Evolutionary conservation across 352 stramenopile species (phyloP).

Genomic region (Globisporangium perplexum): DNA sequence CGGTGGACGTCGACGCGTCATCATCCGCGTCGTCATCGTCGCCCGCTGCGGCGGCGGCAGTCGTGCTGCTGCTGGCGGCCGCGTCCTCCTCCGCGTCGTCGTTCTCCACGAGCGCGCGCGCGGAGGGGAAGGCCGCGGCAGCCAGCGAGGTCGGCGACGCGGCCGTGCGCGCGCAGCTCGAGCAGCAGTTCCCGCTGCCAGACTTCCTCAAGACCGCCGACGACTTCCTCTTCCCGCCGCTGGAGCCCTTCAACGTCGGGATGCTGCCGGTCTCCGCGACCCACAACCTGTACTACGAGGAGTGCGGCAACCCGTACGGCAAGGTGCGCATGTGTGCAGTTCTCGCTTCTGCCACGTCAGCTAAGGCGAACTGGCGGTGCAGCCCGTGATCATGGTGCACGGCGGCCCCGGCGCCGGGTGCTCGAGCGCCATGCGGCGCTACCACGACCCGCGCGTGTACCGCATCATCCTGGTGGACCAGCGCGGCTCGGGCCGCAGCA

Average conservation of each 20-base stretch:
- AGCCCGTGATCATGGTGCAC: constrained; percentile 92
- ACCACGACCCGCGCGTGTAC: constrained; percentile 90
- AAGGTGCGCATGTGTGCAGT: constrained; percentile 44
- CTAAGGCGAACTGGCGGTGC: neutral
- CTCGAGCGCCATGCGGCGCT: constrained; percentile 84
- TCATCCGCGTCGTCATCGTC: neutral
- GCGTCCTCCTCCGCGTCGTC: neutral
- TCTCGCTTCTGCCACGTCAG: too few relatives aligned
- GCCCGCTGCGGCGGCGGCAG: constrained; percentile 2
- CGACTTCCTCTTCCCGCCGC: constrained; percentile 75
- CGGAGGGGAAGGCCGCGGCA: constrained; percentile 1
- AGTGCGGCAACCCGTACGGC: constrained; percentile 81
- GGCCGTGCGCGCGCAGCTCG: constrained; percentile 3
- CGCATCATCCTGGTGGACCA: constrained; percentile 94
- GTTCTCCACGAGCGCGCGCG: constrained; percentile 16
- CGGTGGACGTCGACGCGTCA: constrained; percentile 8
- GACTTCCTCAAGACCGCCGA: constrained; percentile 43
- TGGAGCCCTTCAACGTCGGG: constrained; percentile 80
- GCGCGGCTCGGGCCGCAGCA: constrained; percentile 85
- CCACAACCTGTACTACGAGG: constrained; percentile 90
- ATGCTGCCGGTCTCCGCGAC: constrained; percentile 73
- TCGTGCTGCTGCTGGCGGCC: constrained; percentile 1
- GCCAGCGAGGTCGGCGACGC: neutral
- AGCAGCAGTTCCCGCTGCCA: constrained; percentile 15
- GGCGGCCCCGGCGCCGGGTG: constrained; percentile 90